Conservation (phyloP, 768 basidiomycete species). For the Leccinum pellstonianum region DNA sequence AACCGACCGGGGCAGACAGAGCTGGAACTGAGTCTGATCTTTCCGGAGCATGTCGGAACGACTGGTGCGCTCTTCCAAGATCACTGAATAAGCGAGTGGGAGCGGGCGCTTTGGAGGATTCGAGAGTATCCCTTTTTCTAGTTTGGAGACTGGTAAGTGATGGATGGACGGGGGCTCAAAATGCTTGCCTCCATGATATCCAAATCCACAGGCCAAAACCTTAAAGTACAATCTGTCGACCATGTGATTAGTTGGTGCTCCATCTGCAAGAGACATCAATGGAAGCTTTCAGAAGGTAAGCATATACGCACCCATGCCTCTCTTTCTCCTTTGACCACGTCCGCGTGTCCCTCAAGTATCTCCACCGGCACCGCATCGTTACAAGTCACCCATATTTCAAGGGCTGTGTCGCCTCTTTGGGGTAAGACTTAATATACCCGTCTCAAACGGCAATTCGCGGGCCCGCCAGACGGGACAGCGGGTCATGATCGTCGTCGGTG, state of each 20-base stretch:
- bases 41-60: constrained; percentile 57
- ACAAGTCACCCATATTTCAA: constrained; percentile 74
- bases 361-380: constrained; percentile 50
- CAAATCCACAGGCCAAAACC: constrained; percentile 84
- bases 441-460: constrained; percentile 87
- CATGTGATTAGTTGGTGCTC: constrained; percentile 67
- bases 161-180: background rate
- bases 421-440: constrained; percentile 87
- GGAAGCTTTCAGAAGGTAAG: background rate
- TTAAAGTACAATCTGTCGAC: constrained; percentile 88
- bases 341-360: constrained; percentile 82
- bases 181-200: constrained; percentile 63
- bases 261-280: constrained; percentile 33
- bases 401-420: constrained; percentile 77
- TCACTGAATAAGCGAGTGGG: constrained; percentile 23
- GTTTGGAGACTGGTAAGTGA: constrained; percentile 9
- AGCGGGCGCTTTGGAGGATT: constrained; percentile 21
- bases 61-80: constrained; percentile 32
- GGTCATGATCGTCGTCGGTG: constrained; percentile 60
- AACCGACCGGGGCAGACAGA: constrained; percentile 66
- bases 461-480: constrained; percentile 94
- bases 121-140: constrained; percentile 52
- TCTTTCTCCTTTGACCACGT: constrained; percentile 93
- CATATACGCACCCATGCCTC: constrained; percentile 46
- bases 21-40: constrained; percentile 39